Evolutionary conservation across 352 stramenopile species (phyloP).

Genomic region (Phytophthora capsici): DNA sequence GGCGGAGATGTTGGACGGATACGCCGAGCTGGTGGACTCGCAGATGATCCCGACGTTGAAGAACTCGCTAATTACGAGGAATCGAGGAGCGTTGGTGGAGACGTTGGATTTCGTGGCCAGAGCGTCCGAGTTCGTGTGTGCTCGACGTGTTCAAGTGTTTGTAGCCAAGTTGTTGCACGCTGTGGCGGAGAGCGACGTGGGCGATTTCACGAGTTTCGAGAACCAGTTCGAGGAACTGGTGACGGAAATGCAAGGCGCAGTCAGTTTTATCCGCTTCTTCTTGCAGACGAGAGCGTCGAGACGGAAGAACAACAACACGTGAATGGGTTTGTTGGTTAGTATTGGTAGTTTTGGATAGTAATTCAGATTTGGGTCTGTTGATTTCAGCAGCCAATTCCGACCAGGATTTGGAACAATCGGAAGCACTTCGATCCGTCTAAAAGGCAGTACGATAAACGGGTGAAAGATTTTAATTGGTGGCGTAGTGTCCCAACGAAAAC

Average conservation of each 20-base stretch:
- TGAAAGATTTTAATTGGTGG: no score
- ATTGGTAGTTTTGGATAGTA: conserved; percentile 23
- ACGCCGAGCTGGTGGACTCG: conserved; percentile 55
- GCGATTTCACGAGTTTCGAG: conserved; percentile 31
- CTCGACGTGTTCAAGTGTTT: conserved; percentile 66
- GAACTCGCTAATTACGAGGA: conserved; percentile 41
- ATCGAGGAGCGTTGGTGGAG: conserved; percentile 62
- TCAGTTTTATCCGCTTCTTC: conserved; percentile 42
- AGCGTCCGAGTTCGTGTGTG: conserved; percentile 77
- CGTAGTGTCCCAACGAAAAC: no score
- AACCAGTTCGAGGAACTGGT: conserved; percentile 33
- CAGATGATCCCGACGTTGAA: conserved; percentile 60
- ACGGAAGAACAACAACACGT: conserved; percentile 17
- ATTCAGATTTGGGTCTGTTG: neutral
- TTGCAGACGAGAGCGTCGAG: conserved; percentile 21
- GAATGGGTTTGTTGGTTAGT: conserved; percentile 34
- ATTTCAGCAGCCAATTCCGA: no score
- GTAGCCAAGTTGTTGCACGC: conserved; percentile 65
- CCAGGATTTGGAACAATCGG: no score
- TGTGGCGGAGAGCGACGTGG: conserved; percentile 58
- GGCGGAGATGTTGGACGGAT: conserved; percentile 77
- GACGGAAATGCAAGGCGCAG: conserved; percentile 31
- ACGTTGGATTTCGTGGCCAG: conserved; percentile 71
- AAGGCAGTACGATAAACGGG: no score
- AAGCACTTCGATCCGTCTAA: no score